A percentile compares a stretch with the other conserved stretches of the same genome.
Conservation (phyloP, 1,139 yeast species). For the Saccharomyces pastorianus region DNA sequence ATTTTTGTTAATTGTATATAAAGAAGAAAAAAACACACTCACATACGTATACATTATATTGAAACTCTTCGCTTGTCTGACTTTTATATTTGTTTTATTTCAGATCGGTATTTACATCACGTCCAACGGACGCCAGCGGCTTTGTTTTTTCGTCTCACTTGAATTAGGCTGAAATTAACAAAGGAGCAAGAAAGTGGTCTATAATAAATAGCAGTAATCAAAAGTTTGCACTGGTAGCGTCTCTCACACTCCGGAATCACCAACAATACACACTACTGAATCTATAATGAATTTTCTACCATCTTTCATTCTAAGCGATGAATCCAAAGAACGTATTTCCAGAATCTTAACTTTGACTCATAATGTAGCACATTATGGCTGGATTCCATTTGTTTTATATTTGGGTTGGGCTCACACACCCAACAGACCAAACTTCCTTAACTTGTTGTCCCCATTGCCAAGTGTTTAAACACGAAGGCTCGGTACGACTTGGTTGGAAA, state of each 20-base stretch:
- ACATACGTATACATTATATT: neutral
- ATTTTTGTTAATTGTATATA: neutral
- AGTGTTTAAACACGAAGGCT: constrained; percentile 41
- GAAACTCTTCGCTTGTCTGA: neutral
- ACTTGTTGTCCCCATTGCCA: constrained; percentile 47
- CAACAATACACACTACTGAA: neutral
- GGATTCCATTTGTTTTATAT: constrained; percentile 90
- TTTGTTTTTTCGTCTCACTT: neutral
- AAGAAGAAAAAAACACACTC: neutral
- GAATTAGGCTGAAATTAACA: neutral
- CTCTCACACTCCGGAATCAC: neutral
- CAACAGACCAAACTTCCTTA: constrained; percentile 74
- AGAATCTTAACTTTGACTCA: constrained; percentile 77
- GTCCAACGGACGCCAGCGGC: neutral
- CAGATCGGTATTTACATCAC: neutral
- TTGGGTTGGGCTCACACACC: constrained; percentile 86
- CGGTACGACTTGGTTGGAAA: neutral
- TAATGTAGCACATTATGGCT: constrained; percentile 88
- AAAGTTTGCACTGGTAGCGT: too few species aligned
- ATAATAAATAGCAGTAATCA: too few species aligned
- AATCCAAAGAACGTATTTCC: constrained; percentile 79
- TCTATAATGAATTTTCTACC: constrained; percentile 26
- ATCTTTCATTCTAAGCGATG: constrained; percentile 41
- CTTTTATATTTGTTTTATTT: too few species aligned
- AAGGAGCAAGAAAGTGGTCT: neutral